Base-by-base conservation (phyloP, 306 rosid species). In the Dicorynia guianensis region DNA sequence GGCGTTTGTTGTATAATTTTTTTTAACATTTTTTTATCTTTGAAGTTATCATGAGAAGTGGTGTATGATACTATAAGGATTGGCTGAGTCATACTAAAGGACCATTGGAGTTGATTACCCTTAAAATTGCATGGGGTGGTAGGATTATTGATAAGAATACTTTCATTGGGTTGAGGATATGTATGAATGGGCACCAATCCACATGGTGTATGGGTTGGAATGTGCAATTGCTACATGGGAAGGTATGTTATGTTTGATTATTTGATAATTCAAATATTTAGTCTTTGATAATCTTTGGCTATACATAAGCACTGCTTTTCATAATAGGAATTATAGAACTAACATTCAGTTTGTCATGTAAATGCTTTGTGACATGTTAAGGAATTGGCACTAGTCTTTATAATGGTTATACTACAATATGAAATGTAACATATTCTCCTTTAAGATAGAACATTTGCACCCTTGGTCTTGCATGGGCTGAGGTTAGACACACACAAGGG, bases 161-260 rank as follows among this genome's bases (percentile, higher is more conserved):
- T n/a, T 92, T 95, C 83, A 86, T 73, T 95, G 98, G 98, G 97
- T 96, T 4, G 98, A 95, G 18, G 98, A 95, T 84, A 82, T 95
- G 97, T 97, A 95, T 80, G 98, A 92, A 84, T 95, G 91, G 90
- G 97, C 96, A 0, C 98, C 97, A 19, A 87, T 95, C 73, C 95
- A 90, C 89, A 95, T 95, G 98, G 84, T 95, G 67, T 95, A 92
- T 62, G 98, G 98, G 75, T 19, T 95, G 95, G 97, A 95, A 81
- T 92, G 82, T 34, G 98, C 98, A 60, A 82, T 95, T 33, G 97
- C 97, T 58, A 95, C 97, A 58, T 95, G 98, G 98, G 98, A 95
- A 85, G 98, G 98, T 95, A 15, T 75, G 89, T 70, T 54, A 46
- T 67, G 7, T 75, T 76, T 66, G n/a, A 56, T 30, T 17, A 35